phyloP scores from a whole-genome alignment of 2,329 filamentous ascomycete species.

The Hyphodiscus sp. region DNA sequence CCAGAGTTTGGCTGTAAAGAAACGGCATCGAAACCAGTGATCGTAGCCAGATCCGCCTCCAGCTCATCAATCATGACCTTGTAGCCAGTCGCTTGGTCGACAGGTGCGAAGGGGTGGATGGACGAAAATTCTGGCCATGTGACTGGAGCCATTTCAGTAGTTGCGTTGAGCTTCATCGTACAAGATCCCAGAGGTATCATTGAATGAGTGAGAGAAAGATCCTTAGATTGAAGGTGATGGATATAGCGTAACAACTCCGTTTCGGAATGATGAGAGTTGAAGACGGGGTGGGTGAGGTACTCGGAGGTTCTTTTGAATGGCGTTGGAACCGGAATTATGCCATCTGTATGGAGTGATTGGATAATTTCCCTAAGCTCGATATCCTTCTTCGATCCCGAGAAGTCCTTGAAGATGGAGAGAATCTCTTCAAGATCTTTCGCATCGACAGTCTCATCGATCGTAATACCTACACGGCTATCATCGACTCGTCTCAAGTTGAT shows the following conservation, averaged over 20 bases:
- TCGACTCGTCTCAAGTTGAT: constrained; percentile 61
- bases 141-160: constrained; percentile 85
- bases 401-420: constrained; percentile 45
- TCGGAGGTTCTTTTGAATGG: constrained; percentile 62
- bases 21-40: constrained; percentile 85
- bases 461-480: constrained; percentile 60
- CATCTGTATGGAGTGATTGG: constrained; percentile 35
- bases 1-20: constrained; percentile 94
- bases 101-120: constrained; percentile 74
- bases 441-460: constrained; percentile 68
- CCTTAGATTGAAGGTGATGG: constrained; percentile 86
- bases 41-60: constrained; percentile 67
- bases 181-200: constrained; percentile 97
- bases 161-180: constrained; percentile 97
- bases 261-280: constrained; percentile 92
- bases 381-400: constrained; percentile 16
- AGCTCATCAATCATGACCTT: constrained; percentile 62
- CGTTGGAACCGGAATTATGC: constrained; percentile 42
- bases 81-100: constrained; percentile 61
- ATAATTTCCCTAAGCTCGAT: constrained; percentile 35
- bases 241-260: constrained; percentile 93
- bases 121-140: constrained; percentile 69
- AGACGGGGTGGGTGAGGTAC: constrained; percentile 85
- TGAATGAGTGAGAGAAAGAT: constrained; percentile 87
- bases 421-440: constrained; percentile 50